These are phyloP conservation scores for Yarrowia deformans DNA, from an alignment of 805 yeast species.

Conservation along the genomic window DNA sequence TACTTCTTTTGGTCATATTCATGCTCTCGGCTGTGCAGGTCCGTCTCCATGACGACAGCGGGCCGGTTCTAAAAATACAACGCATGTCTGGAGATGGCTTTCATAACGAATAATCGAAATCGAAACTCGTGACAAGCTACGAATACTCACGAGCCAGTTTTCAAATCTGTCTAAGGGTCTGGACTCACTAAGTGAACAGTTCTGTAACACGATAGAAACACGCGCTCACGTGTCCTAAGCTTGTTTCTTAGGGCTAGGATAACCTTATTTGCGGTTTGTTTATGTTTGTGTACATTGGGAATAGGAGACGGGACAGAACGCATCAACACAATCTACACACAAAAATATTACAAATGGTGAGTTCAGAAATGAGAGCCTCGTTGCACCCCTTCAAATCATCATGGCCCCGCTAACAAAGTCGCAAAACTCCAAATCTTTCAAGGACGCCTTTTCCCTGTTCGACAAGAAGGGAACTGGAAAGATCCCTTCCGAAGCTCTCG, in stretches of 20 bases:
- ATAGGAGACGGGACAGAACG: slow-evolving; percentile 33
- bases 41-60: slow-evolving; percentile 17
- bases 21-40: slow-evolving; percentile 21
- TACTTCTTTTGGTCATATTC: background rate
- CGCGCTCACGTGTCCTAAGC: slow-evolving; percentile 33
- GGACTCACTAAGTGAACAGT: background rate
- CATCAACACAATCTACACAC: slow-evolving; percentile 30
- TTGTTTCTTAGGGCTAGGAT: slow-evolving; percentile 16
- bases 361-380: slow-evolving; percentile 9
- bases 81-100: background rate
- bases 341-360: slow-evolving; percentile 37
- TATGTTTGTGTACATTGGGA: slow-evolving; percentile 36
- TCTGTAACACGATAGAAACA: slow-evolving; percentile 22
- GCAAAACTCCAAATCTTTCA: slow-evolving; percentile 56
- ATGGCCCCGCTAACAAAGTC: slow-evolving; percentile 40
- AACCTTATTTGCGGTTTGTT: slow-evolving; percentile 4
- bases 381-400: slow-evolving; percentile 6
- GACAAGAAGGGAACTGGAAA: slow-evolving; percentile 96
- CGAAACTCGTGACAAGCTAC: background rate
- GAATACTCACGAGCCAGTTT: background rate
- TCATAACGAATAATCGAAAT: background rate
- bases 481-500: slow-evolving; percentile 82
- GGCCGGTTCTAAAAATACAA: background rate
- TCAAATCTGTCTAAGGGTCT: background rate
- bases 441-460: slow-evolving; percentile 95